Conservation (phyloP, 371 early-diverging fungal species). For the Zychaea mexicana region DNA sequence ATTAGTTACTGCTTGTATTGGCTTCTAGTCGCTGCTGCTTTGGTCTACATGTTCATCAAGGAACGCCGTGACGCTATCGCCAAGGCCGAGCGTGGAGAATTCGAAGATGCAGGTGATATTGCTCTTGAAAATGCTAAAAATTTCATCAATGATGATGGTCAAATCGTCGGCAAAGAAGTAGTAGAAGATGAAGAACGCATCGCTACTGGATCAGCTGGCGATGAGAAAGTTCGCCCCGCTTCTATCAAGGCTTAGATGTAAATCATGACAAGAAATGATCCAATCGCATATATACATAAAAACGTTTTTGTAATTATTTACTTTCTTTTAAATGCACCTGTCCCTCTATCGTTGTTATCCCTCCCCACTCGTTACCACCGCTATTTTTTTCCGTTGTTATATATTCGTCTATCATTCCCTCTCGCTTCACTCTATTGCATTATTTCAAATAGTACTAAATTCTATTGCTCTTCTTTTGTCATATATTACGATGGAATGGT, state of each 20-base stretch:
- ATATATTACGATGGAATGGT: not conserved
- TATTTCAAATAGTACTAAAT: no score
- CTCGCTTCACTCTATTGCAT: no score
- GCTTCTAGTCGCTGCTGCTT: conserved; percentile 50
- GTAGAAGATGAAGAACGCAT: not conserved
- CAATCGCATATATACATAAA: not conserved
- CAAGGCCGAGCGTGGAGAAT: conserved; percentile 27
- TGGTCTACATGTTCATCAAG: conserved; percentile 53
- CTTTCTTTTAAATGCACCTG: no score
- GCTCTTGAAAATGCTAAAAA: conserved; percentile 32
- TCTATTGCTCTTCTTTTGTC: no score
- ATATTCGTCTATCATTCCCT: no score
- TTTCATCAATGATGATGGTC: conserved; percentile 29
- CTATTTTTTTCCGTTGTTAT: no score
- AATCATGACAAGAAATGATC: not conserved
- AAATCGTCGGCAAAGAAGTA: conserved; percentile 16
- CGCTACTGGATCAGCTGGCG: not conserved
- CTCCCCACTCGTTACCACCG: no score
- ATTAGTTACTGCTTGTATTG: conserved; percentile 78
- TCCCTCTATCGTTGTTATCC: no score
- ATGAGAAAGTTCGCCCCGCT: not conserved
- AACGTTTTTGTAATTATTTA: not conserved
- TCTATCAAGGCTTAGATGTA: conserved; percentile 3
- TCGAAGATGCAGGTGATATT: conserved; percentile 26
- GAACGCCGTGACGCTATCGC: conserved; percentile 26